Base-by-base conservation (phyloP, 78 protist species). In the Pelomyxa schiedti region DNA sequence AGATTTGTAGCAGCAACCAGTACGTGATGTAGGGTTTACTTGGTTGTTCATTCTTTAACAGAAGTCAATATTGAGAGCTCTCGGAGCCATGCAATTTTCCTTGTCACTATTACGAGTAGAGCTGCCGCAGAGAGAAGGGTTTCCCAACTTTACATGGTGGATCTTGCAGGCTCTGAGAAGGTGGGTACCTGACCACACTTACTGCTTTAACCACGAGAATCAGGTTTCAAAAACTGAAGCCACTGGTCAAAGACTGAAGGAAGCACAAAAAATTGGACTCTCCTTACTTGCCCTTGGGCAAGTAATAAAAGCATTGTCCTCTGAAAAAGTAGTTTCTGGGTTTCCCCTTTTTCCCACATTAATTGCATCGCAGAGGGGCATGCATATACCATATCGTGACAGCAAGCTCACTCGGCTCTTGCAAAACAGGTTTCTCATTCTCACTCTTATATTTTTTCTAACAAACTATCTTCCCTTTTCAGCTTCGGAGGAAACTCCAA, bases 341-440 rank as follows among this genome's bases (percentile, higher is more conserved):
- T 16, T 16, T 16, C 16, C 58, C 58, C 58, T 24, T 16, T 24
- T 16, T 47, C 32, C 58, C 58, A 47, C 58, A 24, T 47, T 24
- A 16, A 24, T 16, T 16, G 32, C 58, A 16, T 47, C 58, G 32
- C 16, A 30, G 74, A 37, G 66, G 39, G 74, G 42, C 16, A 52
- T 26, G 65, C 90, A 88, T 53, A 81, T 97, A 0, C 98, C 98
- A 7, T 98, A 91, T 82, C 72, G 99, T 7, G 93, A 97, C 82
- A 78, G 91, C 29, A 97, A 97, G 86, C 89, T 98, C 40, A 98
- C 99, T 0, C 16, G 58, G 58, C 58, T 47, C 32, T 16, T 47
- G 16, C 58, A 47, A 16, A 47, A 47, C 58, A 47, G 58, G 58
- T 47, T 16, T n/a, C n/a, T n/a, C n/a, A n/a, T n/a, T n/a, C n/a